Percentiles rank a stretch among this genome's conserved stretches.
Conservation (phyloP, 192 early-diverging fungal species). For the Lobosporangium transversale region DNA sequence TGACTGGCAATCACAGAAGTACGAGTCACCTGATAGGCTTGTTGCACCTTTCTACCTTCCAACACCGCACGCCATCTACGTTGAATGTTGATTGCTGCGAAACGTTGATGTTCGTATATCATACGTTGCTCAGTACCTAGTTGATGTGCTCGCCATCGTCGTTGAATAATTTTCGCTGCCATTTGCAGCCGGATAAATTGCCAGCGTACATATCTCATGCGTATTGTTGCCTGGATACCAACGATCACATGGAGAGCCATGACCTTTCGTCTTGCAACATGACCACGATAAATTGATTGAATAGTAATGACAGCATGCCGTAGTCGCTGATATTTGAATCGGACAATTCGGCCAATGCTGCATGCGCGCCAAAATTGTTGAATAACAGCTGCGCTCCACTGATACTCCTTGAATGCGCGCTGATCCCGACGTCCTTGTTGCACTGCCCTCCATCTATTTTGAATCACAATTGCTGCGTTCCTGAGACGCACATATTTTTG, state of each 20-base stretch:
- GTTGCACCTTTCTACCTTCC: constrained; percentile 22
- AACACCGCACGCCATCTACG: constrained; percentile 29
- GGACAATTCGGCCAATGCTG: constrained; percentile 5
- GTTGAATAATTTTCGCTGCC: constrained; percentile 34
- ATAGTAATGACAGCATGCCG: constrained; percentile 19
- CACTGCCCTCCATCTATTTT: constrained; percentile 39
- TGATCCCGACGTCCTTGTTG: constrained; percentile 18
- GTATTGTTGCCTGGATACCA: constrained; percentile 25
- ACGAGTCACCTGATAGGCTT: constrained; percentile 17
- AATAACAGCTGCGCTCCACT: constrained; percentile 28
- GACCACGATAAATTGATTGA: constrained; percentile 37
- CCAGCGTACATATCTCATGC: constrained; percentile 20
- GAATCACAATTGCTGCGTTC: constrained; percentile 23
- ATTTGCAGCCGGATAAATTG: constrained; percentile 18
- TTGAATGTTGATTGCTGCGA: constrained; percentile 31
- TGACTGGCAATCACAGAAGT: constrained; percentile 22
- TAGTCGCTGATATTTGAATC: constrained; percentile 11
- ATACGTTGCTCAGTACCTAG: constrained; percentile 13
- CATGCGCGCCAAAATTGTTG: constrained; percentile 45
- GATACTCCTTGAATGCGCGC: constrained; percentile 18
- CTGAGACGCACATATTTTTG: constrained; percentile 4
- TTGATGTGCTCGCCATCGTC: constrained; percentile 36
- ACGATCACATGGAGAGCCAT: constrained; percentile 27
- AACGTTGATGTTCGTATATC: constrained; percentile 3
- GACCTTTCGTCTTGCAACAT: constrained; percentile 13